Percentiles rank a stretch among this genome's conserved stretches.
Conservation (phyloP, 495 filamentous ascomycete genomes). For the Parathielavia hyrcaniae region DNA sequence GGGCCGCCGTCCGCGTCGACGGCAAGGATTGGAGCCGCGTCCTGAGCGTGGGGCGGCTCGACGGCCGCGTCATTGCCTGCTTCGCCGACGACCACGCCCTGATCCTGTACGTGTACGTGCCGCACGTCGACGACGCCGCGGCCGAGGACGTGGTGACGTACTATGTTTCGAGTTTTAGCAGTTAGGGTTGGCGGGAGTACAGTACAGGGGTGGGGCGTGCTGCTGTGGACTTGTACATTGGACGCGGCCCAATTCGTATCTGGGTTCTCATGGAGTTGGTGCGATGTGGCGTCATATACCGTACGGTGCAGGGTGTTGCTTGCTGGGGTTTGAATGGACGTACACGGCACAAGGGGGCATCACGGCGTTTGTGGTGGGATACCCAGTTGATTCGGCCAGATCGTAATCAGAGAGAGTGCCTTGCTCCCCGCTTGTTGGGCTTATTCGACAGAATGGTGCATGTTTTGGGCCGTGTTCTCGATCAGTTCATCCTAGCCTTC, state of each 20-base stretch:
- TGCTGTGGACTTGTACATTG: not conserved
- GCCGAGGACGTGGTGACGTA: constrained; percentile 69
- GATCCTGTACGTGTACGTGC: constrained; percentile 87
- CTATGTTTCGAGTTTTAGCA: constrained; percentile 12
- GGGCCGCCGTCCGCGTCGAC: constrained; percentile 83
- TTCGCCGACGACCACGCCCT: constrained; percentile 71
- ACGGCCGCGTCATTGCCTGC: constrained; percentile 88
- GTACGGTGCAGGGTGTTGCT: no score
- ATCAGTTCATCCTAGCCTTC: no score
- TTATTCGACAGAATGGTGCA: no score
- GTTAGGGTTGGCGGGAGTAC: not conserved
- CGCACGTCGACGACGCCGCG: constrained; percentile 56
- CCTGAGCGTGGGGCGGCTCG: constrained; percentile 78
- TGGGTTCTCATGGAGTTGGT: no score
- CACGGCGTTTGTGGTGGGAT: no score
- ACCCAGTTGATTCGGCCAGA: no score
- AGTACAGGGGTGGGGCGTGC: not conserved
- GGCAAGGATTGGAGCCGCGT: constrained; percentile 87
- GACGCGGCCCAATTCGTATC: not conserved
- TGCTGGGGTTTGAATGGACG: no score
- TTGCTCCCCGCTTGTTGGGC: no score
- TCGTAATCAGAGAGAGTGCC: no score
- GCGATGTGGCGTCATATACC: no score
- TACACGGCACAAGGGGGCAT: no score
- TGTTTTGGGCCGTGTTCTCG: no score